Evolutionary conservation across 1,284 basidiomycete genomes (phyloP).

Genomic region (Pseudozyma thailandica): DNA sequence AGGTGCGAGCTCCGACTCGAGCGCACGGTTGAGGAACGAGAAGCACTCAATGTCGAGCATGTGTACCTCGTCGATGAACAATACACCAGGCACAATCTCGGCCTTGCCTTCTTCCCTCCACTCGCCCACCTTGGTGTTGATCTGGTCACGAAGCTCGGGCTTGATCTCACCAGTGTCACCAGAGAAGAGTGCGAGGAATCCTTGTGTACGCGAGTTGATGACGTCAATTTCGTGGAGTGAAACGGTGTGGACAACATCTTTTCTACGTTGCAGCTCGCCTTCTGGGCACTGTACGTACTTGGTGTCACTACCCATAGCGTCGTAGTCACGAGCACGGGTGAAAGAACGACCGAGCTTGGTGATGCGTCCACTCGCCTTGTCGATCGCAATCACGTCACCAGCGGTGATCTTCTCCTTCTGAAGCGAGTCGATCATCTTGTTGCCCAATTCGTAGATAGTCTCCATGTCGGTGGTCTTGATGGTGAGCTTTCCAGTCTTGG

Average conservation of each 20-base stretch:
- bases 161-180: slow-evolving; percentile 98
- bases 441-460: slow-evolving; percentile 97
- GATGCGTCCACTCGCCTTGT: slow-evolving; percentile 95
- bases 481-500: slow-evolving; percentile 96
- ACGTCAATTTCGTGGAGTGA: slow-evolving; percentile 99
- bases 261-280: slow-evolving; percentile 95
- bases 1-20: slow-evolving; percentile 92
- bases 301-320: slow-evolving; percentile 92
- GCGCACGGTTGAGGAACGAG: slow-evolving; percentile 94
- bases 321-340: slow-evolving; percentile 94
- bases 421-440: slow-evolving; percentile 98
- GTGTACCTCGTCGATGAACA: slow-evolving; percentile 77
- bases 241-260: slow-evolving; percentile 96
- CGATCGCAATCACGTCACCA: slow-evolving; percentile 94
- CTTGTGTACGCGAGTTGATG: slow-evolving; percentile 97
- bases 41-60: slow-evolving; percentile 99
- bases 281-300: slow-evolving; percentile 98
- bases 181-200: slow-evolving; percentile 74
- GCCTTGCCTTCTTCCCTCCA: slow-evolving; percentile 99
- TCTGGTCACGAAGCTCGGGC: slow-evolving; percentile 93
- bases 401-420: slow-evolving; percentile 97
- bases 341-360: slow-evolving; percentile 95
- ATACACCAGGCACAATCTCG: slow-evolving; percentile 90
- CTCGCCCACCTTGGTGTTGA: slow-evolving; percentile 94
- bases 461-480: slow-evolving; percentile 99